A percentile compares a stretch with the other conserved stretches of the same genome.
These are phyloP conservation scores for Lasiodiplodia hormozganensis DNA, from an alignment of 2,329 filamentous ascomycete species.

Conservation along the genomic window DNA sequence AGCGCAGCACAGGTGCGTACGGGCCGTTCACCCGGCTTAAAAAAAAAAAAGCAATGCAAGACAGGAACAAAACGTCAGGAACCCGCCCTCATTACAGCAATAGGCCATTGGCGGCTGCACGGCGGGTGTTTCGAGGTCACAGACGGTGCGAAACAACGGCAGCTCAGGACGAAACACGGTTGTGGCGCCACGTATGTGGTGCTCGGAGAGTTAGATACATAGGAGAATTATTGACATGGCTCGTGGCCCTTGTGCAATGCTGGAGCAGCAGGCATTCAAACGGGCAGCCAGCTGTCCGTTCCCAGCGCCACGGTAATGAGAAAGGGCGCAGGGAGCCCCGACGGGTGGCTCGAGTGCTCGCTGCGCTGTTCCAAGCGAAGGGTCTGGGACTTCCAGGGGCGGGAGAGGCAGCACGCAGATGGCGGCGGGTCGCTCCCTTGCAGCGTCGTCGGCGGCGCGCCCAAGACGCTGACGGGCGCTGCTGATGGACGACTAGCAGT, in stretches of 20 bases:
- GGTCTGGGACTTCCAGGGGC: slow-evolving; percentile 20
- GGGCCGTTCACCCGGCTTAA: slow-evolving; percentile 9
- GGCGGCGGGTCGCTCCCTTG: slow-evolving; percentile 4
- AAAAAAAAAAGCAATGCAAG: slow-evolving; percentile 5
- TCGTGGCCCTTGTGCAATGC: slow-evolving; percentile 20
- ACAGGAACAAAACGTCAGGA: slow-evolving; percentile 4
- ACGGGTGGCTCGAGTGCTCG: slow-evolving; percentile 23
- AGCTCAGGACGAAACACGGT: slow-evolving; percentile 8
- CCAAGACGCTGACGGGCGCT: neutral
- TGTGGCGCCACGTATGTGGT: slow-evolving; percentile 19
- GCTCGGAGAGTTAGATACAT: slow-evolving; percentile 7
- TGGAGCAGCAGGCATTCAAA: slow-evolving; percentile 16
- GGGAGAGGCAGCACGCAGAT: slow-evolving; percentile 8
- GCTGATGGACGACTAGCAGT: neutral
- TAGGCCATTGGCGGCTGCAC: slow-evolving; percentile 5
- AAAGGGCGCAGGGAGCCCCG: slow-evolving; percentile 25
- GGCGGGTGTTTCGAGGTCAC: slow-evolving; percentile 1
- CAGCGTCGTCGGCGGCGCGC: neutral
- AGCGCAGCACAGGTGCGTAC: neutral
- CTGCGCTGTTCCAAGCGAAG: slow-evolving; percentile 25
- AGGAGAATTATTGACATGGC: slow-evolving; percentile 23
- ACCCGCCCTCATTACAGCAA: slow-evolving; percentile 1
- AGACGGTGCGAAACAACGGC: slow-evolving; percentile 10
- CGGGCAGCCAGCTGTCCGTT: slow-evolving; percentile 27
- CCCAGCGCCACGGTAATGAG: slow-evolving; percentile 26